Conservation (phyloP, 495 filamentous ascomycete genomes). For the Aspergillus nidulans region DNA sequence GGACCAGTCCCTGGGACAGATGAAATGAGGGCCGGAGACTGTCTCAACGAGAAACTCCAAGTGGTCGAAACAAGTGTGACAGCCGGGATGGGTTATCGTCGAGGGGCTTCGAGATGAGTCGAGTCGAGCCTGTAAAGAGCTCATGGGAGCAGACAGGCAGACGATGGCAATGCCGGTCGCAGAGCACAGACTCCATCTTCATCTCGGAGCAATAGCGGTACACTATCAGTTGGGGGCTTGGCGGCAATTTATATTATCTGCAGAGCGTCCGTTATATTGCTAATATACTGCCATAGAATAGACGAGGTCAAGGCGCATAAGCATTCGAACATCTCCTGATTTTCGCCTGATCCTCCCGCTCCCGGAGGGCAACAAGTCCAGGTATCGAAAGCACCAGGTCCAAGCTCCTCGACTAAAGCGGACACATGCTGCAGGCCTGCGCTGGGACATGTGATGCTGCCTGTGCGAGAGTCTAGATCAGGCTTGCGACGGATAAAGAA, state of each 20-base stretch:
- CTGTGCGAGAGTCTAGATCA: conserved; percentile 9
- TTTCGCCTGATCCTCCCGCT: background rate
- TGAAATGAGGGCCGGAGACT: background rate
- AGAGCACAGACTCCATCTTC: conserved; percentile 18
- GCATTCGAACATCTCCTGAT: background rate
- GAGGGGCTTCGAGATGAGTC: background rate
- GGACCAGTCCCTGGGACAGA: background rate
- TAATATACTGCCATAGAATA: background rate
- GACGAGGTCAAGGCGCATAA: background rate
- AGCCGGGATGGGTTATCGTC: background rate
- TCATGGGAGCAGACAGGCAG: background rate
- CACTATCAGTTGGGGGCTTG: conserved; percentile 8
- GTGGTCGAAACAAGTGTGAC: conserved; percentile 5
- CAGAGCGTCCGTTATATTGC: background rate
- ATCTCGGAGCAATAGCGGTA: conserved; percentile 12
- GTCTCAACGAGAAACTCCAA: conserved; percentile 8
- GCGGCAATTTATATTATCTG: conserved; percentile 7
- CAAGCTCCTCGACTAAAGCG: background rate
- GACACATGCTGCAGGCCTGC: conserved; percentile 5
- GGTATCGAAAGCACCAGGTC: background rate
- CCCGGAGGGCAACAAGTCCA: background rate
- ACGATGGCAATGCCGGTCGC: conserved; percentile 13
- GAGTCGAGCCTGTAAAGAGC: background rate
- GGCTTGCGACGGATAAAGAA: background rate
- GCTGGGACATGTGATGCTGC: conserved; percentile 14